A percentile compares a stretch with the other conserved stretches of the same genome.
Conservation (phyloP, 805 yeast genomes). For the Pichia eremophila region DNA sequence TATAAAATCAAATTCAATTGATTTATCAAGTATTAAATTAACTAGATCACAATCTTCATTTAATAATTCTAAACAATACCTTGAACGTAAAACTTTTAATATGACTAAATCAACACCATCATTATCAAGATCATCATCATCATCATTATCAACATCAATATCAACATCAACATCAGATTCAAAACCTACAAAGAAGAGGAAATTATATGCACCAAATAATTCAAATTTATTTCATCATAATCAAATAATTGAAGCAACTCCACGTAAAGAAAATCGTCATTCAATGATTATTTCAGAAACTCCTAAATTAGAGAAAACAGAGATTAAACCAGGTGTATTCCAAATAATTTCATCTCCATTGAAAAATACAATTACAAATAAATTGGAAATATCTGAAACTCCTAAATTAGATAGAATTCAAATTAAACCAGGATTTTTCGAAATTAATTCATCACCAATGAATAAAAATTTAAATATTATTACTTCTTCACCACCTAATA, state of each 20-base stretch:
- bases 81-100: conserved; percentile 25
- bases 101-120: conserved; percentile 16
- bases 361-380: background rate
- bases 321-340: too few relatives aligned
- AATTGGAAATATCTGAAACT: conserved; percentile 1
- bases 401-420: conserved; percentile 8
- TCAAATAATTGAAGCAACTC: conserved; percentile 17
- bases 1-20: background rate
- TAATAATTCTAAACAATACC: conserved; percentile 11
- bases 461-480: background rate
- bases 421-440: conserved; percentile 10
- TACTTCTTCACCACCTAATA: background rate
- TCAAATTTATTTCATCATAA: background rate
- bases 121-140: background rate
- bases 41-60: conserved; percentile 20
- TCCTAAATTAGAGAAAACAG: background rate
- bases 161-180: background rate
- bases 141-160: background rate
- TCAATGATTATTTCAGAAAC: background rate
- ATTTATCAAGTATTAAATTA: conserved; percentile 13
- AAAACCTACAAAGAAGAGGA: conserved; percentile 3
- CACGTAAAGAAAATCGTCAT: conserved; percentile 1
- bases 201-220: conserved; percentile 21
- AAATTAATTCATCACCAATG: conserved; percentile 16
- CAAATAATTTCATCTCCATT: background rate